Evolutionary conservation across 768 basidiomycete species (phyloP).

Genomic region (Pleurotus djamor): DNA sequence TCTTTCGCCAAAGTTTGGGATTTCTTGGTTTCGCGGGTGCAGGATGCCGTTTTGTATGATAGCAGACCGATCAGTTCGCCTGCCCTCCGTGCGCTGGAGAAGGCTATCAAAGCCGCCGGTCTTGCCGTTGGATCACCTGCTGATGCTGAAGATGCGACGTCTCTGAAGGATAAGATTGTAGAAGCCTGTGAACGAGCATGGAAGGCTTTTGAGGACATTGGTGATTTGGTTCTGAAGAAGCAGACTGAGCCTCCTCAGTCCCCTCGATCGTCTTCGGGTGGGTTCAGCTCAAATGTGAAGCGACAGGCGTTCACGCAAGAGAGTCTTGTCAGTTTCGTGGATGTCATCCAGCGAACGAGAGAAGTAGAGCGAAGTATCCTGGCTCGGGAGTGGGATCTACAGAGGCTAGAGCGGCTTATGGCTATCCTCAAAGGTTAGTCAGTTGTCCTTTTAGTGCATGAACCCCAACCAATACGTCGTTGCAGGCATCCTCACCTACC

Average conservation of each 20-base stretch:
- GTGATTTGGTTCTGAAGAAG: constrained; percentile 42
- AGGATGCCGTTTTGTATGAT: constrained; percentile 67
- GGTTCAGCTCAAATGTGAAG: constrained; percentile 15
- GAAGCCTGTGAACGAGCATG: constrained; percentile 64
- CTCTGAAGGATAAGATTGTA: constrained; percentile 34
- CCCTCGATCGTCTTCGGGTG: neutral
- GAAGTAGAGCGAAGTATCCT: constrained; percentile 44
- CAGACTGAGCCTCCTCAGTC: constrained; percentile 12
- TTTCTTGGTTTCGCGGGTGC: constrained; percentile 70
- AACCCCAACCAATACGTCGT: neutral
- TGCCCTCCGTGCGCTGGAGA: constrained; percentile 83
- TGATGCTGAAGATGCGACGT: constrained; percentile 24
- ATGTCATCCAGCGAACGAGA: constrained; percentile 64
- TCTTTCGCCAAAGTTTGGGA: constrained; percentile 75
- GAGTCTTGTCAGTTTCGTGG: constrained; percentile 78
- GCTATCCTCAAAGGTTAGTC: constrained; percentile 68
- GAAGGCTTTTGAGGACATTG: constrained; percentile 67
- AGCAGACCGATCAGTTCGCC: constrained; percentile 72
- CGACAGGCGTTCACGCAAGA: constrained; percentile 65
- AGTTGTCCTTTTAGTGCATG: neutral
- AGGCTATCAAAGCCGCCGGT: constrained; percentile 60
- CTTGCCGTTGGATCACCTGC: constrained; percentile 21
- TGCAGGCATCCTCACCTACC: constrained; percentile 75
- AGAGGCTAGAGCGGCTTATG: constrained; percentile 67
- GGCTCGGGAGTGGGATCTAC: constrained; percentile 62